Evolutionary conservation across 139 green algal species (phyloP).

Genomic region (Auxenochlorella pyrenoidosa): DNA sequence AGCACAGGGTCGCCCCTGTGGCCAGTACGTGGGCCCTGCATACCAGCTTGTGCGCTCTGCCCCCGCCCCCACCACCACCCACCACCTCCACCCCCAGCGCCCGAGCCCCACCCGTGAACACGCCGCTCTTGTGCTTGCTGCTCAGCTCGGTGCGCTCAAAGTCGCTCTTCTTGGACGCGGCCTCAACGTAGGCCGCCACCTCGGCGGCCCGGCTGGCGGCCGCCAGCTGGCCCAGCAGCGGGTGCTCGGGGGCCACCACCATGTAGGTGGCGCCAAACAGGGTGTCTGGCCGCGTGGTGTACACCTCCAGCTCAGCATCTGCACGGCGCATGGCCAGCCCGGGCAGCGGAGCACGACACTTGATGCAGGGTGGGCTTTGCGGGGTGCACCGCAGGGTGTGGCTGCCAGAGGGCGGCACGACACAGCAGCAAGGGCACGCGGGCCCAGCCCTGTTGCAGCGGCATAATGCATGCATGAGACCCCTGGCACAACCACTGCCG

Average conservation of each 20-base stretch:
- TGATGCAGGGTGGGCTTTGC: too few species aligned
- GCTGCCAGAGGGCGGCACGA: too few species aligned
- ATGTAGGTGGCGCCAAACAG: constrained; percentile 98
- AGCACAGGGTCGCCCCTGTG: too few species aligned
- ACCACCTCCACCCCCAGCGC: background rate
- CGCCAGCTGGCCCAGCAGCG: constrained; percentile 65
- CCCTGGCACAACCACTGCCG: too few species aligned
- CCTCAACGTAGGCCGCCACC: constrained; percentile 83
- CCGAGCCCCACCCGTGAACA: constrained; percentile 81
- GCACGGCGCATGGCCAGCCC: background rate
- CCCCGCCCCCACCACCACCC: background rate
- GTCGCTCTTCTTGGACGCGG: constrained; percentile 54
- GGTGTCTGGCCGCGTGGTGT: constrained; percentile 96
- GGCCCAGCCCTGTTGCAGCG: too few species aligned
- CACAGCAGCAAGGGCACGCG: too few species aligned
- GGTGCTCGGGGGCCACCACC: constrained; percentile 97
- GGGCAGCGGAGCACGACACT: background rate
- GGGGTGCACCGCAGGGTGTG: too few species aligned
- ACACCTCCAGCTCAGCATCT: constrained; percentile 61
- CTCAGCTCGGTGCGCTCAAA: constrained; percentile 91
- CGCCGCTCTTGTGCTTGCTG: constrained; percentile 94
- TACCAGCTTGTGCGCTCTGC: background rate
- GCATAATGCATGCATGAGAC: too few species aligned
- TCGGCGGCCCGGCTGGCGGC: constrained; percentile 7
- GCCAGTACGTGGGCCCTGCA: too few species aligned